These are phyloP conservation scores for Anacardium occidentale DNA, from an alignment of 345 rosid genomes.

Conservation along the genomic window DNA sequence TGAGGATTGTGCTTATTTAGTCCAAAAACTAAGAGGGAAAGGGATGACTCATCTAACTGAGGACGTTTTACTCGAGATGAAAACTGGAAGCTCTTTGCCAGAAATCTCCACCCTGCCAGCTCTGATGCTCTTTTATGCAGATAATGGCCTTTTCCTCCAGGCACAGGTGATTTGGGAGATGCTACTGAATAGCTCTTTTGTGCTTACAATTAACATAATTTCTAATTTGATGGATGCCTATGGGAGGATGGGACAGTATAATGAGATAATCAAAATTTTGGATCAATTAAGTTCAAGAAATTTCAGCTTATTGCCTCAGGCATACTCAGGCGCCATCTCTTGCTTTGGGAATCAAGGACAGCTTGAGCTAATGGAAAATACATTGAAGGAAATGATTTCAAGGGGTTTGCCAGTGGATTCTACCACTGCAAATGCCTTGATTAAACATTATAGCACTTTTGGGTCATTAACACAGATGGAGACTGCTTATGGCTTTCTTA, in stretches of 20 bases:
- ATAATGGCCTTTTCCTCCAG: slow-evolving; percentile 40
- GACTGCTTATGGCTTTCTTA: slow-evolving; percentile 52
- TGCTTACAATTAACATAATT: slow-evolving; percentile 38
- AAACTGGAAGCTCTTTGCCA: slow-evolving; percentile 36
- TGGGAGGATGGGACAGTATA: slow-evolving; percentile 39
- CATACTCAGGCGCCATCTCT: slow-evolving; percentile 50
- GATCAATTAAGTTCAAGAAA: slow-evolving; percentile 42
- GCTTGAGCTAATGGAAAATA: slow-evolving; percentile 60
- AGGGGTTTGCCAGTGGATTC: slow-evolving; percentile 47
- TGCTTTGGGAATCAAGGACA: slow-evolving; percentile 63
- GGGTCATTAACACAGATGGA: slow-evolving; percentile 67
- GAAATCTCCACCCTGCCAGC: slow-evolving; percentile 40
- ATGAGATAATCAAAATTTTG: slow-evolving; percentile 37
- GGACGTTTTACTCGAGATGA: slow-evolving; percentile 43
- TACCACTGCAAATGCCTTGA: slow-evolving; percentile 46
- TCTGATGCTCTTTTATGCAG: slow-evolving; percentile 51
- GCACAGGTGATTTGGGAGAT: slow-evolving; percentile 54
- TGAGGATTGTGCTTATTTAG: slow-evolving; percentile 43
- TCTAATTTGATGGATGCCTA: slow-evolving; percentile 52
- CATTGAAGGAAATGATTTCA: slow-evolving; percentile 42
- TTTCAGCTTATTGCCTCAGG: slow-evolving; percentile 27
- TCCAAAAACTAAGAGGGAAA: slow-evolving; percentile 29
- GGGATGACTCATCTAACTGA: slow-evolving; percentile 39
- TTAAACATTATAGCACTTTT: slow-evolving; percentile 47
- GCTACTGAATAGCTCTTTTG: slow-evolving; percentile 40